A percentile compares a stretch with the other conserved stretches of the same genome.
Evolutionary conservation across 768 basidiomycete species (phyloP).

Genomic region (Serendipita sp.): DNA sequence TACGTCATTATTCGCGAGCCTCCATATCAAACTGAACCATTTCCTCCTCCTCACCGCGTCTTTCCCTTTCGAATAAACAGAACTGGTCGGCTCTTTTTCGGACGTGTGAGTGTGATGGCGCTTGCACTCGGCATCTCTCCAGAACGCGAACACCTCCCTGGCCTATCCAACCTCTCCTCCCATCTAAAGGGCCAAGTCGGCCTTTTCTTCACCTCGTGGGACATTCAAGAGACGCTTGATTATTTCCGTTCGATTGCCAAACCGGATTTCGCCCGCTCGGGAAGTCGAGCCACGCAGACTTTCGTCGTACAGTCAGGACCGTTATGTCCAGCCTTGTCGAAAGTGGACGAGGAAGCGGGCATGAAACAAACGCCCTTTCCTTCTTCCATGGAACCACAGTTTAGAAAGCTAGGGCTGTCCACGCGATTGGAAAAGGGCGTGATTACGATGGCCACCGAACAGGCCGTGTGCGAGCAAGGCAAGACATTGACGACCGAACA

Average conservation of each 20-base stretch:
- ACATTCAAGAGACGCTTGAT: conserved; percentile 77
- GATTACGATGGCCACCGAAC: conserved; percentile 64
- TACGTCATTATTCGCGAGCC: no score
- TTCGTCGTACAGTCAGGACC: conserved; percentile 43
- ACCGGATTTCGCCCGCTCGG: conserved; percentile 82
- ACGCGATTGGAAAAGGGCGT: conserved; percentile 80
- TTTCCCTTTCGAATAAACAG: conserved; percentile 24
- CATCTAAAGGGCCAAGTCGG: conserved; percentile 93
- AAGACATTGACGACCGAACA: conserved; percentile 59
- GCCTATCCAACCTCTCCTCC: conserved; percentile 72
- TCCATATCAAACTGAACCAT: background rate
- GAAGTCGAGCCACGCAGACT: conserved; percentile 60
- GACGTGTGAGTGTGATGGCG: conserved; percentile 78
- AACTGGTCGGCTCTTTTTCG: conserved; percentile 83
- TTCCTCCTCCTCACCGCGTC: conserved; percentile 8
- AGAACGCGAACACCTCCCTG: conserved; percentile 72
- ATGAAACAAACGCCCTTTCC: conserved; percentile 78
- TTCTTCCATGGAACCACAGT: conserved; percentile 93
- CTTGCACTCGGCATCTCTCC: conserved; percentile 81
- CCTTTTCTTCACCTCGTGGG: conserved; percentile 78
- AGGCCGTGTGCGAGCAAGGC: conserved; percentile 72
- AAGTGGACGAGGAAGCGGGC: conserved; percentile 13
- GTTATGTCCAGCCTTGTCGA: conserved; percentile 61
- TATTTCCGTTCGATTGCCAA: conserved; percentile 90
- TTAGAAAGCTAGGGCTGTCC: conserved; percentile 77